phyloP scores from a whole-genome alignment of 2,329 filamentous ascomycete genomes.

The Paradendryphiella salina region DNA sequence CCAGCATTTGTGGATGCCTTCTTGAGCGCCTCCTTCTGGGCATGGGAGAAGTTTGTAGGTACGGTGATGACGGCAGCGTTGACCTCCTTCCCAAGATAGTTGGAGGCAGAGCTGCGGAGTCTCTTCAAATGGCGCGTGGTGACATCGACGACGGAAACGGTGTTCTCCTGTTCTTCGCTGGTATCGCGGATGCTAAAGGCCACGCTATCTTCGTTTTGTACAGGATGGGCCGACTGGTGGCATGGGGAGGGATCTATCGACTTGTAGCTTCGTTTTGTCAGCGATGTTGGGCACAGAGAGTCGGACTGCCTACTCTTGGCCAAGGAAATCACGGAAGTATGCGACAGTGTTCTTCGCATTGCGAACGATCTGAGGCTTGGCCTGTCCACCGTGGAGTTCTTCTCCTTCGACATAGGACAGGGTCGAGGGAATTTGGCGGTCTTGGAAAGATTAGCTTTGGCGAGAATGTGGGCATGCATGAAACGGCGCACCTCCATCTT shows the following conservation, averaged over 20 bases:
- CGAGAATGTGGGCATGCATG: slow-evolving; percentile 6
- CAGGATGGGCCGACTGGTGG: slow-evolving; percentile 89
- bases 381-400: slow-evolving; percentile 94
- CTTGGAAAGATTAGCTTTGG: slow-evolving; percentile 51
- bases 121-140: slow-evolving; percentile 83
- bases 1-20: slow-evolving; percentile 78
- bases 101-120: slow-evolving; percentile 79
- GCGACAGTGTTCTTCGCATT: slow-evolving; percentile 92
- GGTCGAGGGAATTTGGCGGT: slow-evolving; percentile 94
- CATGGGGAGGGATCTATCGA: slow-evolving; percentile 94
- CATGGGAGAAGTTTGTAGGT: slow-evolving; percentile 88
- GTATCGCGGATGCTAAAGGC: slow-evolving; percentile 85
- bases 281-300: slow-evolving; percentile 3
- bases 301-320: slow-evolving; percentile 72
- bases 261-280: slow-evolving; percentile 67
- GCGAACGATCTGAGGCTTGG: slow-evolving; percentile 88
- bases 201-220: slow-evolving; percentile 71
- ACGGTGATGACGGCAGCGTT: slow-evolving; percentile 94
- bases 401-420: slow-evolving; percentile 95
- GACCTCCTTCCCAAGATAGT: slow-evolving; percentile 90
- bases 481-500: slow-evolving; percentile 78
- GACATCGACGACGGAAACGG: slow-evolving; percentile 76
- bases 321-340: slow-evolving; percentile 94
- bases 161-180: slow-evolving; percentile 58
- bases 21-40: slow-evolving; percentile 79